Conservation (phyloP, 2,329 filamentous ascomycete species). For the Rhynchosporium graminicola region DNA sequence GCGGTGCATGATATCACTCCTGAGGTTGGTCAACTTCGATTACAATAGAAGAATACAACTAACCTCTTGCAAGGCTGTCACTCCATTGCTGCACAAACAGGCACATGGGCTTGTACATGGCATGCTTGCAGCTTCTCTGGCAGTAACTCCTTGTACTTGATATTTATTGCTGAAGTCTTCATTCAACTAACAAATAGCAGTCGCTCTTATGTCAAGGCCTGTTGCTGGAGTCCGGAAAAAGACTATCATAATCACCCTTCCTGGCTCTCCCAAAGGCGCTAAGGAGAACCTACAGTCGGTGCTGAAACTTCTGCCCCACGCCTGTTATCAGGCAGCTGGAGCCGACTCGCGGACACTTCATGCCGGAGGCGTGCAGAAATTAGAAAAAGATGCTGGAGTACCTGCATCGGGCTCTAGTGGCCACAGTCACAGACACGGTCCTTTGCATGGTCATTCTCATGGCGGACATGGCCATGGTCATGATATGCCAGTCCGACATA, state of each 20-base stretch:
- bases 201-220: constrained; percentile 95
- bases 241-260: constrained; percentile 83
- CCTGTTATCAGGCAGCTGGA: constrained; percentile 86
- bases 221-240: constrained; percentile 84
- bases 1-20: constrained; percentile 82
- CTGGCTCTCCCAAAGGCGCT: constrained; percentile 92
- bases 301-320: constrained; percentile 88
- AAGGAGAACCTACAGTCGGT: constrained; percentile 90
- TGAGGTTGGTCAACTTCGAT: constrained; percentile 59
- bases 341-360: constrained; percentile 80
- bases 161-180: constrained; percentile 3
- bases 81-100: constrained; percentile 76
- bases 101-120: constrained; percentile 91
- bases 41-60: constrained; percentile 15
- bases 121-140: constrained; percentile 83
- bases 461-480: constrained; percentile 63
- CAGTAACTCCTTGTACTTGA: constrained; percentile 82
- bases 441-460: constrained; percentile 48
- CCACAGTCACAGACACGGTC: constrained; percentile 53
- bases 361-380: constrained; percentile 75
- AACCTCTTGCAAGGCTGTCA: constrained; percentile 62
- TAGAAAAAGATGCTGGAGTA: constrained; percentile 81
- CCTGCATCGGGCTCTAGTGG: constrained; percentile 36
- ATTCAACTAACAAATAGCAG: constrained; percentile 48
- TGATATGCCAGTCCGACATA: constrained; percentile 69